Conservation (phyloP, 169 alveolate genomes). For the Theileria orientalis region DNA sequence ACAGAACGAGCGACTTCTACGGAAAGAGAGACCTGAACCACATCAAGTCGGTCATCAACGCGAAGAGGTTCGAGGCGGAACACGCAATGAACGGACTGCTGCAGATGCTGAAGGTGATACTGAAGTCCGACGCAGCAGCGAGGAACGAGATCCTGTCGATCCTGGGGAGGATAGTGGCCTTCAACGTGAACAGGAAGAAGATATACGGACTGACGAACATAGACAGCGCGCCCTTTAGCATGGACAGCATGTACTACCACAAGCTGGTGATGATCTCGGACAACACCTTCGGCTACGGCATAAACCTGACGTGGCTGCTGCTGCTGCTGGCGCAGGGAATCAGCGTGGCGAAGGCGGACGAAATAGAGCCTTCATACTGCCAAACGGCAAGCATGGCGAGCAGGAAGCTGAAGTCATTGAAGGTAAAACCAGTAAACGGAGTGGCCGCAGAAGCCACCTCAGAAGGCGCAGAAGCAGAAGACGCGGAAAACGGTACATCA, state of each 20-base stretch:
- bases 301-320: slow-evolving; percentile 70
- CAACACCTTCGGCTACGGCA: slow-evolving; percentile 67
- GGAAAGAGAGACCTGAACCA: slow-evolving; percentile 40
- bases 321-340: slow-evolving; percentile 69
- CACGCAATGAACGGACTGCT: slow-evolving; percentile 7
- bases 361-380: slow-evolving; percentile 58
- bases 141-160: slow-evolving; percentile 18
- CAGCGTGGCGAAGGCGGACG: slow-evolving; percentile 59
- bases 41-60: slow-evolving; percentile 4
- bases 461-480: slow-evolving; percentile 45
- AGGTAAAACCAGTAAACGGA: slow-evolving; percentile 47
- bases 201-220: slow-evolving; percentile 40
- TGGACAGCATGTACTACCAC: slow-evolving; percentile 22
- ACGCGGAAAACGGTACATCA: slow-evolving; percentile 27
- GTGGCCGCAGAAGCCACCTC: slow-evolving; percentile 46
- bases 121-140: slow-evolving; percentile 23
- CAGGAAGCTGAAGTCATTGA: slow-evolving; percentile 33
- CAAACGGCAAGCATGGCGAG: slow-evolving; percentile 40
- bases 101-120: slow-evolving; percentile 16
- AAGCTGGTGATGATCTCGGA: slow-evolving; percentile 62
- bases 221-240: slow-evolving; percentile 39
- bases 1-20: slow-evolving; percentile 26
- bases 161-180: slow-evolving; percentile 32
- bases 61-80: slow-evolving; percentile 36
- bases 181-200: slow-evolving; percentile 23